Base-by-base conservation (phyloP, 2,329 filamentous ascomycete genomes). In the Exserohilum rostratum region DNA sequence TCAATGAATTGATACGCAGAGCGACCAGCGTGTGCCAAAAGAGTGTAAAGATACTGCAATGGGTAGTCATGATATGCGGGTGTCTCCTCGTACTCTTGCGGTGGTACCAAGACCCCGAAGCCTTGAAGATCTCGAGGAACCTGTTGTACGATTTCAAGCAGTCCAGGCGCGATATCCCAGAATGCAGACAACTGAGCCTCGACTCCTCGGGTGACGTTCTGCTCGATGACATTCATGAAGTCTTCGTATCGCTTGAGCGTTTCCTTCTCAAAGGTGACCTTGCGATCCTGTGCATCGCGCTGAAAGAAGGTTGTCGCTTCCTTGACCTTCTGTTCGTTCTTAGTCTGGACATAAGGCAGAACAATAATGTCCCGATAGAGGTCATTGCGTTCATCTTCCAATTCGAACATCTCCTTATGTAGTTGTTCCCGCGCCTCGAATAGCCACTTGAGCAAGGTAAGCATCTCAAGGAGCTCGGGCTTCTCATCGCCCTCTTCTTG, bases 1-100 rank as follows among this genome's bases (percentile, higher is more conserved):
- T 98, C 95, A 68, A 98, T 97, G 76, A 96, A 98, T 74, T 98
- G 95, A 69, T 96, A 96, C 7, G 91, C 93, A 66, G 89, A 93
- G 78, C 95, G 96, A 73, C 96, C 91, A 0, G 92, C 89, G 68
- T 98, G 93, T 5, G 88, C 84, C 7, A 99, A 82, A 20, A 98
- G 79, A 42, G 87, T 89, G 74, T 92, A 95, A 0, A 99, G 83
- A 72, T 99, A 98, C 76, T 97, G 91, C 70, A 97, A 77, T 10
- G 95, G 95, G 69, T 91, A 90, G 1, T 85, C 79, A 60, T 85
- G 83, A 72, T 97, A 98, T 15, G 83, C 82, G 0, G 92, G 91
- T 66, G 93, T 98, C 78, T 98, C 95, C 3, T 88, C 86, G 62
- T 88, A 89, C 75, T 99, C 95, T 15, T 85, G 80, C 0, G 83